Conservation (phyloP, 352 stramenopile genomes). For the Globisporangium recalcitrans region DNA sequence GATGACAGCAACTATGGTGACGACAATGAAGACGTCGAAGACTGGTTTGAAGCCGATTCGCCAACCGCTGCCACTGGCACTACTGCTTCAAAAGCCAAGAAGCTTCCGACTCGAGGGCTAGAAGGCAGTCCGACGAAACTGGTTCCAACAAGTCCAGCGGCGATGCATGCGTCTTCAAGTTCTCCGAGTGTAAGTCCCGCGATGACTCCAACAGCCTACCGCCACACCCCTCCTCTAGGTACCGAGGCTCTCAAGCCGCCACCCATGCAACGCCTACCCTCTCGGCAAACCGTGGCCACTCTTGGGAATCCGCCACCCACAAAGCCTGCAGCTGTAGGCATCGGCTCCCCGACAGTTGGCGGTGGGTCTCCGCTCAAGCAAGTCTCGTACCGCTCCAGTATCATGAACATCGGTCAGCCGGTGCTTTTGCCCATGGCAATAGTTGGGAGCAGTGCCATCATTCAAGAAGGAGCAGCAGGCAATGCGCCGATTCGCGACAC, state of each 20-base stretch:
- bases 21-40: slow-evolving; percentile 37
- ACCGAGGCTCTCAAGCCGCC: slow-evolving; percentile 9
- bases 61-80: not conserved
- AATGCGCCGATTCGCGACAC: slow-evolving; percentile 57
- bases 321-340: slow-evolving; percentile 18
- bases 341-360: slow-evolving; percentile 12
- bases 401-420: slow-evolving; percentile 32
- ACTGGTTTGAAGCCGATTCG: slow-evolving; percentile 41
- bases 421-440: slow-evolving; percentile 36
- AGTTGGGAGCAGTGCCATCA: slow-evolving; percentile 11
- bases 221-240: not conserved
- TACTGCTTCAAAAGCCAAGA: slow-evolving; percentile 4
- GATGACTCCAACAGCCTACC: slow-evolving; percentile 10
- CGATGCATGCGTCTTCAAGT: not conserved
- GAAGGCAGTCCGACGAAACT: not conserved
- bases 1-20: slow-evolving; percentile 28
- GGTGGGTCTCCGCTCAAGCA: slow-evolving; percentile 28
- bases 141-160: not conserved
- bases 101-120: not conserved
- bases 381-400: slow-evolving; percentile 43
- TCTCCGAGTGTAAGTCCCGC: not conserved
- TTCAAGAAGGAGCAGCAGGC: slow-evolving; percentile 8
- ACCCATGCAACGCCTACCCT: slow-evolving; percentile 16
- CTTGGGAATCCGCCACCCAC: slow-evolving; percentile 35
- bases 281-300: slow-evolving; percentile 15